Evolutionary conservation across 495 filamentous ascomycete species (phyloP).

Genomic region (Neurospora sp.): DNA sequence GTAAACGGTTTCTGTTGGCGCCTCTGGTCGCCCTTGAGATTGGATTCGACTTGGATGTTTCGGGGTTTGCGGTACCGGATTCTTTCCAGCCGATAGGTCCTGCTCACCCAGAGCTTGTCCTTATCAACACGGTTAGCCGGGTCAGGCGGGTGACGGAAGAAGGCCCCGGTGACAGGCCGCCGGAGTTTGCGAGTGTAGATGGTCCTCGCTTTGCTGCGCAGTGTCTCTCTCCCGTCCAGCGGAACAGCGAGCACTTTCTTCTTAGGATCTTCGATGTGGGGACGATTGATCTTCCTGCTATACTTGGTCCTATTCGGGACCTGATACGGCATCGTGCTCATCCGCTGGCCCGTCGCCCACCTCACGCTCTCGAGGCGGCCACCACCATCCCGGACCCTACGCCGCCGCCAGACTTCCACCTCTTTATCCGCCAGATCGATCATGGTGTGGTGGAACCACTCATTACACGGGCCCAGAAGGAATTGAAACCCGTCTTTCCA

Average conservation of each 20-base stretch:
- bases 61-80: neutral
- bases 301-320: neutral
- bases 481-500: neutral
- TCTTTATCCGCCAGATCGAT: conserved; percentile 5
- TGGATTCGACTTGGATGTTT: neutral
- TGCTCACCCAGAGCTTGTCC: neutral
- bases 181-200: neutral
- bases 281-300: neutral
- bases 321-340: neutral
- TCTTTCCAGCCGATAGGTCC: neutral
- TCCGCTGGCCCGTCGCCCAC: neutral
- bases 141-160: neutral
- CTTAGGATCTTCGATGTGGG: neutral
- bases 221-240: neutral
- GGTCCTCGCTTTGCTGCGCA: neutral
- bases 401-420: neutral
- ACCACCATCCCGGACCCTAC: neutral
- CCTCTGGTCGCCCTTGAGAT: neutral
- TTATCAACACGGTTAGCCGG: neutral
- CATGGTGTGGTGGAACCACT: neutral
- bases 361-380: neutral
- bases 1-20: neutral
- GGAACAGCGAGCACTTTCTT: neutral
- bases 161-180: neutral
- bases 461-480: neutral